Evolutionary conservation across 75 land plant species (phyloP), one percentile per base, ranked within the genome.

Genomic region (Adiantum capillusveneris): DNA sequence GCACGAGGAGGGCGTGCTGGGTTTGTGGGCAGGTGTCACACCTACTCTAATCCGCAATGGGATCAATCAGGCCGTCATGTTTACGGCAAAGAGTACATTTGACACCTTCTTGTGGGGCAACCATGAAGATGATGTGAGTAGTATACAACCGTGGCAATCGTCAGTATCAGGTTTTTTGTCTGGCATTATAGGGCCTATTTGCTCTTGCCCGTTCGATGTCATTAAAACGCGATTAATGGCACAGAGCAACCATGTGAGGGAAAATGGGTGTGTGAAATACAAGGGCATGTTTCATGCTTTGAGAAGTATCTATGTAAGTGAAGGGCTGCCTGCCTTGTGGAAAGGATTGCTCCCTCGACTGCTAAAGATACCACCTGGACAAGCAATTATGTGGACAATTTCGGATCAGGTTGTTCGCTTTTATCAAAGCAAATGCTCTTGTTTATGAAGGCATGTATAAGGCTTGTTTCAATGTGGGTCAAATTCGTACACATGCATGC

Each of bases 301-400:
- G 28, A 27, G 16, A 28, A 27, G 25, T 6, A 55, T 55, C 5
- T 27, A 27, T 24, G 6, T 2, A 29, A 5, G 22, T 14, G 31
- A 55, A 25, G 57, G 57, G 1, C 26, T 27, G 31, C 17, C 1
- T 27, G 26, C 57, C 22, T 55, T 55, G 25, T 55, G 31, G 31
- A 55, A 55, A 24, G 57, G 57, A 16, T 16, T 55, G 16, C n/a
- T 55, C 24, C 57, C 57, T 24, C 18, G 57, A 24, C 31, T 55
- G 25, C 3, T 55, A 6, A 27, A 29, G 25, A 55, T 55, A 3
- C 57, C 57, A 3, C 57, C 31, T 11, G 57, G 57, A 12, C 57
- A 55, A 55, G 49, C 49, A 46, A 46, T 46, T 3, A n/a, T 46
- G 49, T 46, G 49, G 49, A 46, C 49, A n/a, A 20, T 46, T 7